Percentiles rank a stretch among this genome's conserved stretches.
phyloP scores from a whole-genome alignment of 1,139 yeast species.

The Blastobotrys arbuscula region DNA sequence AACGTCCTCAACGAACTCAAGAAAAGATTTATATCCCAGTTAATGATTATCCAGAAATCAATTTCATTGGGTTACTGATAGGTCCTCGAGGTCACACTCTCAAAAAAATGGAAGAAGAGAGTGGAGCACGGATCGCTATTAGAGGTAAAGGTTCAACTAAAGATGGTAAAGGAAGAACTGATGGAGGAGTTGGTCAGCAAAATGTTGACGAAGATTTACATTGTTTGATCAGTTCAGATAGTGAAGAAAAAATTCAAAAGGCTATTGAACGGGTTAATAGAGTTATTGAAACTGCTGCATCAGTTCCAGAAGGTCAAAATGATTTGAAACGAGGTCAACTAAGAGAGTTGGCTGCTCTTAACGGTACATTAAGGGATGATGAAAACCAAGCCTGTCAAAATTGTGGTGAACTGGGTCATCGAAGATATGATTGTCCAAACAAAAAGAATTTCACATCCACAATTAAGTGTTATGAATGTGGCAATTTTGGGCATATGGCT shows the following conservation, averaged over 20 bases:
- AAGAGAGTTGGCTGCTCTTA: conserved; percentile 84
- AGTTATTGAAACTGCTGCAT: conserved; percentile 72
- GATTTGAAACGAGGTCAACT: conserved; percentile 87
- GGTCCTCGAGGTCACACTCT: conserved; percentile 97
- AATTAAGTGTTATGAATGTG: conserved; percentile 73
- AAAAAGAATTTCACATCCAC: conserved; percentile 48
- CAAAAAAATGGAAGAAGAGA: conserved; percentile 69
- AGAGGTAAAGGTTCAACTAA: conserved; percentile 95
- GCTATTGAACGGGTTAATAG: conserved; percentile 74
- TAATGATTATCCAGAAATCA: conserved; percentile 83
- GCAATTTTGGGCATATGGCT: conserved; percentile 79
- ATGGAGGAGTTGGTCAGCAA: conserved; percentile 42
- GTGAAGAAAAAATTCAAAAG: conserved; percentile 66
- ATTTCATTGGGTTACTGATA: conserved; percentile 81
- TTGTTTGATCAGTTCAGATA: conserved; percentile 80
- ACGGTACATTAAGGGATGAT: conserved; percentile 88
- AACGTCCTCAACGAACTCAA: conserved; percentile 62
- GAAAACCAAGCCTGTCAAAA: conserved; percentile 60
- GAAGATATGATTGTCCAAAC: conserved; percentile 55
- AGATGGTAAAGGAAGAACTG: conserved; percentile 65
- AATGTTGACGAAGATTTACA: conserved; percentile 77
- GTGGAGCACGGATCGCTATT: conserved; percentile 82
- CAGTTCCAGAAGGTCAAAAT: conserved; percentile 89
- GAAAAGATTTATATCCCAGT: conserved; percentile 86
- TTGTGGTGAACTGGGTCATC: conserved; percentile 60